Evolutionary conservation across 2,329 filamentous ascomycete genomes (phyloP).

Genomic region (Ustilaginoidea virens): DNA sequence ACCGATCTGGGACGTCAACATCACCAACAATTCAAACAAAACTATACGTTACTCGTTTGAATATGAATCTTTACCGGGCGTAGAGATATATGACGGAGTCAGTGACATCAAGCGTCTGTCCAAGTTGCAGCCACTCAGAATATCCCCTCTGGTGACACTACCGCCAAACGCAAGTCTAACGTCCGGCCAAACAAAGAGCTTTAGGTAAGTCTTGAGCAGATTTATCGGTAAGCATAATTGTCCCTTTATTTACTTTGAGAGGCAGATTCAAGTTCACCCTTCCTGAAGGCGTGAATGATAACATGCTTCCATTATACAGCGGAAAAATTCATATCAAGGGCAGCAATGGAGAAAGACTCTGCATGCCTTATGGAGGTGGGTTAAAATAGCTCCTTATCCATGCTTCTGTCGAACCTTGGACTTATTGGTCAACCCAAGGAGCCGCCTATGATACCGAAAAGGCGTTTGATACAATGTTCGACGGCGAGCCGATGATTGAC

Average conservation of each 20-base stretch:
- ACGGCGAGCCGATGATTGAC: conserved; percentile 10
- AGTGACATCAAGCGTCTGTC: conserved; percentile 15
- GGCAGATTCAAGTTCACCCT: conserved; percentile 14
- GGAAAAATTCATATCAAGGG: conserved; percentile 26
- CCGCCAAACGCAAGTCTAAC: conserved; percentile 12
- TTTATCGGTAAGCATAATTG: too few relatives aligned
- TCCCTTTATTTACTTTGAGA: too few relatives aligned
- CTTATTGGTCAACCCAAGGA: conserved; percentile 8
- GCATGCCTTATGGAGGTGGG: conserved; percentile 25
- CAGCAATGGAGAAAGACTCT: conserved; percentile 23
- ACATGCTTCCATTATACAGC: conserved; percentile 25
- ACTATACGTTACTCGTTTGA: conserved; percentile 24
- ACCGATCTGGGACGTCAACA: conserved; percentile 16
- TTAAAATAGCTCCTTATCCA: not conserved
- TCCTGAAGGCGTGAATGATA: conserved; percentile 14
- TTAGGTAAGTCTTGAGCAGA: too few relatives aligned
- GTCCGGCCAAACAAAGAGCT: conserved; percentile 14
- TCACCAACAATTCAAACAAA: conserved; percentile 27
- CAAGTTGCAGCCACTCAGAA: conserved; percentile 11
- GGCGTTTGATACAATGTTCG: conserved; percentile 22
- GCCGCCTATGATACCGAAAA: conserved; percentile 22
- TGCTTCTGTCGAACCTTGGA: not conserved
- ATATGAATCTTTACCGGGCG: conserved; percentile 24
- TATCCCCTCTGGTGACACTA: conserved; percentile 15
- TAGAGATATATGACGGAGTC: conserved; percentile 15